phyloP scores from a whole-genome alignment of 371 early-diverging fungal genomes.

The Mortierella sp. region DNA sequence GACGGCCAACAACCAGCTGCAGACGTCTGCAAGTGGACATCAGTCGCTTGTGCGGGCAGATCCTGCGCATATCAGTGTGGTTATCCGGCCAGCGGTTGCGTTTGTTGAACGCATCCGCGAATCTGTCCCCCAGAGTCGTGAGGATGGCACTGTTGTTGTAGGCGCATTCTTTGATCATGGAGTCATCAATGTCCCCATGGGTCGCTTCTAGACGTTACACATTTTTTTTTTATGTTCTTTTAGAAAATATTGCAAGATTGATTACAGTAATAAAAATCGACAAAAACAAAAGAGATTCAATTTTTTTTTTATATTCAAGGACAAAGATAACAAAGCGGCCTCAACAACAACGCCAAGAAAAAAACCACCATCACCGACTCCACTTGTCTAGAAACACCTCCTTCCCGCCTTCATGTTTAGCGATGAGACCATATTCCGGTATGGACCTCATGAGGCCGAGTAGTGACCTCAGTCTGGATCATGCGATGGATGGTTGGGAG shows the following conservation, averaged over 20 bases:
- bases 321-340: not conserved
- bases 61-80: slow-evolving; percentile 49
- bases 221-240: not conserved
- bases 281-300: not conserved
- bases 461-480: slow-evolving; percentile 82
- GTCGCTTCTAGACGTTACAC: slow-evolving; percentile 24
- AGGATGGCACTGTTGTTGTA: slow-evolving; percentile 55
- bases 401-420: not conserved
- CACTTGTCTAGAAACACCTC: too few relatives aligned
- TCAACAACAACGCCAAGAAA: not conserved
- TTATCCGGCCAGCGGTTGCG: slow-evolving; percentile 52
- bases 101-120: slow-evolving; percentile 52
- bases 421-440: slow-evolving; percentile 39
- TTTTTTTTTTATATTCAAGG: not conserved
- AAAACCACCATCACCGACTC: not conserved
- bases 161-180: slow-evolving; percentile 59
- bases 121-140: slow-evolving; percentile 49
- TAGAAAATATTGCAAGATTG: not conserved
- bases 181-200: slow-evolving; percentile 55
- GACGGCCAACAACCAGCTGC: slow-evolving; percentile 24
- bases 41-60: slow-evolving; percentile 48
- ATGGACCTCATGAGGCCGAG: slow-evolving; percentile 33
- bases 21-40: slow-evolving; percentile 54
- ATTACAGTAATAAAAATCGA: not conserved
- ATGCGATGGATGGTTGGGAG: slow-evolving; percentile 90